Conservation (phyloP, 257 asterid genomes). For the Solanum verrucosum region DNA sequence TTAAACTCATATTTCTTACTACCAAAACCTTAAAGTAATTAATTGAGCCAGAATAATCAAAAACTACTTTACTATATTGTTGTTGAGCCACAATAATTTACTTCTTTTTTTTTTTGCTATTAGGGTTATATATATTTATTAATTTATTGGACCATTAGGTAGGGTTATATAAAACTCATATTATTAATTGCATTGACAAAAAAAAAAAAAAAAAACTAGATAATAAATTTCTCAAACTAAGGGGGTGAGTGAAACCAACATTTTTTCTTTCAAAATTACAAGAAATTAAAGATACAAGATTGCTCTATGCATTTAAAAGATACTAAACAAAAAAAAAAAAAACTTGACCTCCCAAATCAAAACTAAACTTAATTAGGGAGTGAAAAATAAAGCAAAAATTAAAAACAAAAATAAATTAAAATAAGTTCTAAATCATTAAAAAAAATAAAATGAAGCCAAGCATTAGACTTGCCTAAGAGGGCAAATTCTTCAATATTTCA, state of each 20-base stretch:
- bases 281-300: neutral
- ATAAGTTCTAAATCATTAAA: neutral
- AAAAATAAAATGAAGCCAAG: neutral
- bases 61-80: neutral
- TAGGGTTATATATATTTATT: too few species aligned
- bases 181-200: neutral
- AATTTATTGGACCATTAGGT: neutral
- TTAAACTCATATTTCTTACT: neutral
- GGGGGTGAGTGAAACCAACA: neutral
- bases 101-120: neutral
- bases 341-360: neutral
- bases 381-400: neutral
- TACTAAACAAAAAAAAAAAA: neutral
- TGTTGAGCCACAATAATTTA: neutral
- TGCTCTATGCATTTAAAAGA: neutral
- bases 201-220: neutral
- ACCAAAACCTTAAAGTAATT: neutral
- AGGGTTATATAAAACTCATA: neutral
- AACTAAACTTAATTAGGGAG: neutral
- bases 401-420: neutral
- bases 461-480: conserved; percentile 2
- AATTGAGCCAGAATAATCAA: neutral
- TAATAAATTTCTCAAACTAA: neutral
- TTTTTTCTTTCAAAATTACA: neutral
- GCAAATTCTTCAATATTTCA: neutral